phyloP scores from a whole-genome alignment of 2,329 filamentous ascomycete species.

The Colletotrichum sp. region DNA sequence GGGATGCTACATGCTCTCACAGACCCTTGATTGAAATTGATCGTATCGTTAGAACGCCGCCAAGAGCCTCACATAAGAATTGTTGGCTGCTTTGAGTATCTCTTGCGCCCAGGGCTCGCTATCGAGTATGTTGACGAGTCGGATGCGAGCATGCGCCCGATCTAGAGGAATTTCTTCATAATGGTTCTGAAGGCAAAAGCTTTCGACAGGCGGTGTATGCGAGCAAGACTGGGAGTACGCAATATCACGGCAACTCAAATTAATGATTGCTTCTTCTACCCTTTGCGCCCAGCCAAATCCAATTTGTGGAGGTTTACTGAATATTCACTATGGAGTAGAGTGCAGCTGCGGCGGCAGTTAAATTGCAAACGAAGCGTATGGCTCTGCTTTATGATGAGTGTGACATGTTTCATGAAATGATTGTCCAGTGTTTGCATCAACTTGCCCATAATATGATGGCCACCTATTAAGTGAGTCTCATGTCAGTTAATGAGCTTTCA shows the following conservation, averaged over 20 bases:
- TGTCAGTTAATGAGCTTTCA: background rate
- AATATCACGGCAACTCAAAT: background rate
- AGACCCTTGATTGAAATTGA: background rate
- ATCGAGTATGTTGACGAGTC: background rate
- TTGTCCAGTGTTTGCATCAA: background rate
- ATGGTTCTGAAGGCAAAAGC: background rate
- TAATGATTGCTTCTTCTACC: background rate
- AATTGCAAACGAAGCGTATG: background rate
- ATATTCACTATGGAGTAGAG: background rate
- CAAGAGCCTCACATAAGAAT: background rate
- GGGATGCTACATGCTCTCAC: background rate
- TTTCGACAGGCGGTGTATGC: background rate
- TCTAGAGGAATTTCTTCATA: background rate
- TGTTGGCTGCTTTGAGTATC: background rate
- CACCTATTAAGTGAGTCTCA: background rate
- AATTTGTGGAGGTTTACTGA: background rate
- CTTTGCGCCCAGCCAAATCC: background rate
- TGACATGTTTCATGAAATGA: background rate
- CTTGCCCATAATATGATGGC: background rate
- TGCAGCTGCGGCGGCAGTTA: background rate
- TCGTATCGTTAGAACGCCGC: background rate
- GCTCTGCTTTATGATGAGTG: background rate
- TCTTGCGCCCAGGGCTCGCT: background rate
- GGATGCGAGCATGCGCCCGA: background rate
- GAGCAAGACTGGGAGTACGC: background rate